Conservation (phyloP, 371 early-diverging fungal genomes). For the Mortierella sp. region DNA sequence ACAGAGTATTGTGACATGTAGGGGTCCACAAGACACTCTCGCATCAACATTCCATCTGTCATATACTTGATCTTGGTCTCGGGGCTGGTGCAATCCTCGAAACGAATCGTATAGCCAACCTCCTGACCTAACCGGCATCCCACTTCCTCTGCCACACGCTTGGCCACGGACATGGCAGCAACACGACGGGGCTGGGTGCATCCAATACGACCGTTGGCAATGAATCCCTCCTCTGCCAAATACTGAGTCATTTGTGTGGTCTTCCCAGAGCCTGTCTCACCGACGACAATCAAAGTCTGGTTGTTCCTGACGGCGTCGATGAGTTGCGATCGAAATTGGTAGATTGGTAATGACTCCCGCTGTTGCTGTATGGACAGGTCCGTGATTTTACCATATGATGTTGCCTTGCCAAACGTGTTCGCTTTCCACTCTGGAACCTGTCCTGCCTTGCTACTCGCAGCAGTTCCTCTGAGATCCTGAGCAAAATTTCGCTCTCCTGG, state of each 20-base stretch:
- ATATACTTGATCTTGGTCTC: constrained; percentile 98
- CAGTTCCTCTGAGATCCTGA: constrained; percentile 82
- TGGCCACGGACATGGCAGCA: constrained; percentile 99
- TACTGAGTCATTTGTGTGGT: constrained; percentile 99
- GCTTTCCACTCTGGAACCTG: constrained; percentile 95
- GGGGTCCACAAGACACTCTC: constrained; percentile 95
- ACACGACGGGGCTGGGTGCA: constrained; percentile 99
- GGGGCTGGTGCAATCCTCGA: constrained; percentile 96
- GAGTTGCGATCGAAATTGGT: constrained; percentile 80
- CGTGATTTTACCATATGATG: constrained; percentile 93
- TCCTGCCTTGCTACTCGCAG: constrained; percentile 66
- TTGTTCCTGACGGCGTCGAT: constrained; percentile 88
- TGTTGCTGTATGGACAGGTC: constrained; percentile 91
- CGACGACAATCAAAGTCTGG: constrained; percentile 93
- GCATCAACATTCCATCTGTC: constrained; percentile 99
- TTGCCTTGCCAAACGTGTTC: constrained; percentile 86
- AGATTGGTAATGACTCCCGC: constrained; percentile 91
- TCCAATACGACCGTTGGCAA: constrained; percentile 88
- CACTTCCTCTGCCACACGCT: constrained; percentile 98
- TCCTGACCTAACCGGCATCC: constrained; percentile 94
- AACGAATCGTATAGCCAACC: constrained; percentile 99
- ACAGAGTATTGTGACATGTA: constrained; percentile 89
- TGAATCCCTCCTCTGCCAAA: constrained; percentile 93
- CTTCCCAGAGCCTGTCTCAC: constrained; percentile 99
- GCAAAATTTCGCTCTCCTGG: constrained; percentile 90